Evolutionary conservation across 140 eudicot genomes (phyloP).

Genomic region (Anethum foeniculum): DNA sequence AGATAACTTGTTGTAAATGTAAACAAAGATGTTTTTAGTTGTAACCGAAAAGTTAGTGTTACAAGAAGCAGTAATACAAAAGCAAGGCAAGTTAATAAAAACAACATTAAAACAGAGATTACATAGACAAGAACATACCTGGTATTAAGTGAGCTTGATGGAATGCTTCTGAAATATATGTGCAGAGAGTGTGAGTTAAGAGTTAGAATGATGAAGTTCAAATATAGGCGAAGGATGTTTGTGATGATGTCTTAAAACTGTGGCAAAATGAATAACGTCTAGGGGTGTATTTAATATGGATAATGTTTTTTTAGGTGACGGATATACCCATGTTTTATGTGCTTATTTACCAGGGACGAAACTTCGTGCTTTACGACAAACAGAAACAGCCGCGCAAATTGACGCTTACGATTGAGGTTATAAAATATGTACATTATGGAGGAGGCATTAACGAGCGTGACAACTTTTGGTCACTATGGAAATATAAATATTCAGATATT

Average conservation of each 20-base stretch:
- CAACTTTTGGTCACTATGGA: not conserved
- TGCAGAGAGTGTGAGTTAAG: not conserved
- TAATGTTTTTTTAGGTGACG: not conserved
- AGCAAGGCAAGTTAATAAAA: not conserved
- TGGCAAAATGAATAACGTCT: not conserved
- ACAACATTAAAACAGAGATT: not conserved
- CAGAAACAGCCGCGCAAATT: not conserved
- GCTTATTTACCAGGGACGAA: not conserved
- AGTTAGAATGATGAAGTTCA: not conserved
- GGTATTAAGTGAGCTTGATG: not conserved
- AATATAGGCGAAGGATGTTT: not conserved
- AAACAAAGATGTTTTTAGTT: not conserved
- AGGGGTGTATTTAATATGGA: not conserved
- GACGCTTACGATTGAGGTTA: not conserved
- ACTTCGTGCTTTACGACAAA: not conserved
- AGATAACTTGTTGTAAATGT: not conserved
- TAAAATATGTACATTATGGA: not conserved
- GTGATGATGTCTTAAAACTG: not conserved
- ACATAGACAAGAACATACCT: not conserved
- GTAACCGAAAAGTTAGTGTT: not conserved
- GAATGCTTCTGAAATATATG: not conserved
- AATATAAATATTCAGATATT: not conserved
- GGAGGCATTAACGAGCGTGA: not conserved
- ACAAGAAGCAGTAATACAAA: not conserved
- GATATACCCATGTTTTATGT: not conserved